Percentiles rank a stretch among this genome's conserved stretches.
Evolutionary conservation across 2,329 filamentous ascomycete genomes (phyloP).

Genomic region (Fusarium odoratissimum): DNA sequence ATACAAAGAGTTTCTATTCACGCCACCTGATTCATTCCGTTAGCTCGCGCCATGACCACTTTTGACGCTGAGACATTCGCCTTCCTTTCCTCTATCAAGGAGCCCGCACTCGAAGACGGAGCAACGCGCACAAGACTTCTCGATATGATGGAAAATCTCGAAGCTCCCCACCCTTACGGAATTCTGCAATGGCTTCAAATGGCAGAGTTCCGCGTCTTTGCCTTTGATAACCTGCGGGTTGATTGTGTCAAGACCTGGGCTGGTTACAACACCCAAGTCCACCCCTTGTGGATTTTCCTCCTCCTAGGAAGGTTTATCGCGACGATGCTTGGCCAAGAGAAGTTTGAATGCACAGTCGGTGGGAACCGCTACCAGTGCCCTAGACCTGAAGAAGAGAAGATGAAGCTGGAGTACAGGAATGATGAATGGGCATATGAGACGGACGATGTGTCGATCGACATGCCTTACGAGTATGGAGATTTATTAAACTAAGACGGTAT

Average conservation of each 20-base stretch:
- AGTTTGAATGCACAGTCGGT: not conserved
- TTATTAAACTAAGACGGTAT: not conserved
- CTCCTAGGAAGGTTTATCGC: not conserved
- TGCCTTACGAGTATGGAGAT: not conserved
- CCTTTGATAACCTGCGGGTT: not conserved
- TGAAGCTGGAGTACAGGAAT: not conserved
- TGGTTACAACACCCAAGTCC: not conserved
- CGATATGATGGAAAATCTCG: not conserved
- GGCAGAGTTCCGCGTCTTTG: not conserved
- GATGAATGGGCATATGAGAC: not conserved
- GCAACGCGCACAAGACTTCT: not conserved
- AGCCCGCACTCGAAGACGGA: not conserved
- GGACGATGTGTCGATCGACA: not conserved
- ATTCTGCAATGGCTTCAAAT: not conserved
- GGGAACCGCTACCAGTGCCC: not conserved
- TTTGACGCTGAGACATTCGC: not conserved
- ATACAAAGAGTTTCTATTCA: not conserved
- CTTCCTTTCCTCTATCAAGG: not conserved
- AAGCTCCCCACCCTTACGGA: not conserved
- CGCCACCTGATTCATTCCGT: not conserved
- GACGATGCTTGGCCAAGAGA: not conserved
- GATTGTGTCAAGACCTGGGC: not conserved
- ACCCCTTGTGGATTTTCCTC: not conserved
- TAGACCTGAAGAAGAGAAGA: not conserved
- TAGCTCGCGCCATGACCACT: not conserved